Base-by-base conservation (phyloP, 176 grass and related monocot genomes). In the Thinopyrum elongatum region DNA sequence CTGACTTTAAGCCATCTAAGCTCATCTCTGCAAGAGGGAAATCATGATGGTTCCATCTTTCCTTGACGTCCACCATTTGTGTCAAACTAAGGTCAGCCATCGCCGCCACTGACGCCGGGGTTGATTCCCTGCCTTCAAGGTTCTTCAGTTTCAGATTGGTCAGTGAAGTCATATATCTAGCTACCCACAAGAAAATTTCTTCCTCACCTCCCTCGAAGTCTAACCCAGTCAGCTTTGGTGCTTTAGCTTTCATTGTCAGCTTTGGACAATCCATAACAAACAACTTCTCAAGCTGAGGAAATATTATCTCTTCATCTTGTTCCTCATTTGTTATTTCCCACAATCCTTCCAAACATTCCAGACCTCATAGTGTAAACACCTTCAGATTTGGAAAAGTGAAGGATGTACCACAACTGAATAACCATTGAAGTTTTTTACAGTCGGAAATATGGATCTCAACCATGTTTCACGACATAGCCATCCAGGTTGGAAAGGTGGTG, bases 371-470 rank as follows among this genome's bases (percentile, higher is more conserved):
- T 1, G 0, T 8, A 7, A 33, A 31, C 28, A 19, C 49, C 74
- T 77, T 77, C 28, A 77, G 47, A n/a, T 77, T 57, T 33, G 74
- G 74, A 77, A 77, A 76, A 21, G 15, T 49, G 22, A 44, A 44
- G 38, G n/a, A 44, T 15, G n/a, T 27, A 16, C 7, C 10, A 44
- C 22, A 15, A 14, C n/a, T 26, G 12, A 73, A 44, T 44, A 73
- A 39, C 10, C 38, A 44, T 16, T 42, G 38, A 0, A 73, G 12
- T 44, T 44, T 4, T 8, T 23, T 3, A 27, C 38, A 73, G 9
- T 8, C 0, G 6, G 5, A 26, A 44, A 73, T 11, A 73, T 73
- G 6, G 21, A 73, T 73, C 70, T 73, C 12, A 46, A 44, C 70
- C 70, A 71, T n/a, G 2, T 13, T 41, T 17, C 0, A 22, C 10